phyloP scores from a whole-genome alignment of 2,329 filamentous ascomycete genomes.

The Penicillium carneum region DNA sequence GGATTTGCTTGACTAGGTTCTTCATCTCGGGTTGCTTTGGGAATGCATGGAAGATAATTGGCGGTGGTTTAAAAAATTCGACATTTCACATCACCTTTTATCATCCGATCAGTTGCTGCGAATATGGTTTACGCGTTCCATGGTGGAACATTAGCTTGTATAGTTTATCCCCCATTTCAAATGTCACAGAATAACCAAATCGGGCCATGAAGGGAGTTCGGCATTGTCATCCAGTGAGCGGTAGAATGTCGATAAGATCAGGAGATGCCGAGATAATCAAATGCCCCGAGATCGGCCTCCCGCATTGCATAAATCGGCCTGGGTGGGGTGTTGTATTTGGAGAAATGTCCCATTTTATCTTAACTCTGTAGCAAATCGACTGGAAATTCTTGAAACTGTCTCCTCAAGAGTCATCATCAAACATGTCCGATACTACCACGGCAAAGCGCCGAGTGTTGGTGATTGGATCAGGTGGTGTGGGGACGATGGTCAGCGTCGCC shows the following conservation, averaged over 20 bases:
- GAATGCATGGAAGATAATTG: background rate
- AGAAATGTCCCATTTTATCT: background rate
- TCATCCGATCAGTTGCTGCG: conserved; percentile 4
- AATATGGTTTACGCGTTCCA: background rate
- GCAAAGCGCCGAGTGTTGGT: conserved; percentile 54
- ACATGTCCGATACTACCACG: conserved; percentile 1
- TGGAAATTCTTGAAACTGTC: background rate
- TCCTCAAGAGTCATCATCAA: background rate
- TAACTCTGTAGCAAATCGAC: background rate
- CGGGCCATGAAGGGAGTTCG: background rate
- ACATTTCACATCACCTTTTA: conserved; percentile 19
- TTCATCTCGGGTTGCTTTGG: conserved; percentile 3
- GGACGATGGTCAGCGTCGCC: conserved; percentile 63
- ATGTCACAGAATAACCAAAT: background rate
- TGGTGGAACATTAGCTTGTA: background rate
- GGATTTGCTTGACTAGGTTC: background rate
- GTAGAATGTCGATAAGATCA: background rate
- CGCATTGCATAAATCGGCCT: background rate
- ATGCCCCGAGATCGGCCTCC: background rate
- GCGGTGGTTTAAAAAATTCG: background rate
- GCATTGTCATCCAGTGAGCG: background rate
- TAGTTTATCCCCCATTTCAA: background rate
- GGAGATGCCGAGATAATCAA: conserved; percentile 4
- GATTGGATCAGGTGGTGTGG: conserved; percentile 64
- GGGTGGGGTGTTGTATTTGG: background rate